phyloP scores from a whole-genome alignment of 768 basidiomycete genomes.

The Mycena olivaceomarginata region DNA sequence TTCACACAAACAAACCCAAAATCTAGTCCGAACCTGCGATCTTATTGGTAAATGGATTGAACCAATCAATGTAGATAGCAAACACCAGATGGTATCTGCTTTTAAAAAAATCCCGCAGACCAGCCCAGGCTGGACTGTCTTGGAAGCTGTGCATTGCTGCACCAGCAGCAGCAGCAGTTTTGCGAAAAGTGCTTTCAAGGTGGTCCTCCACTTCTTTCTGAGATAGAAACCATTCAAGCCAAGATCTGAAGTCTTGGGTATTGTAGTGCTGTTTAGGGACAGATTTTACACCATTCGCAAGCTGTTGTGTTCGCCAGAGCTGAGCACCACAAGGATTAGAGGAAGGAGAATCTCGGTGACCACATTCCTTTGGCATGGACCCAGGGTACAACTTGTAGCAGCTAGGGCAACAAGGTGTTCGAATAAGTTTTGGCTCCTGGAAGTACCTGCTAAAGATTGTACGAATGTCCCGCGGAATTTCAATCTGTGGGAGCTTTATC shows the following conservation, averaged over 20 bases:
- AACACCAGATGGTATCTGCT: constrained; percentile 48
- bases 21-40: constrained; percentile 48
- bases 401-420: constrained; percentile 19
- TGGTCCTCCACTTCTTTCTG: constrained; percentile 2
- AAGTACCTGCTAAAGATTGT: not conserved
- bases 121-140: constrained; percentile 5
- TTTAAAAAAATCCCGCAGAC: constrained; percentile 27
- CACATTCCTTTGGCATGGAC: not conserved
- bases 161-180: not conserved
- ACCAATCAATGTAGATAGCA: constrained; percentile 58
- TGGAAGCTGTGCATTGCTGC: constrained; percentile 8
- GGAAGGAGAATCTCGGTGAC: not conserved
- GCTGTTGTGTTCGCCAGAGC: not conserved
- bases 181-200: not conserved
- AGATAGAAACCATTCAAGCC: constrained; percentile 25
- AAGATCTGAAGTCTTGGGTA: constrained; percentile 29
- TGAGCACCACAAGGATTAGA: not conserved
- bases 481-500: constrained; percentile 4
- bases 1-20: not conserved
- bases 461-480: constrained; percentile 21
- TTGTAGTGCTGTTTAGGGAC: constrained; percentile 9
- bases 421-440: constrained; percentile 9
- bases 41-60: constrained; percentile 58
- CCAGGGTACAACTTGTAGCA: constrained; percentile 24
- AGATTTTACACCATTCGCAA: not conserved